phyloP scores from a whole-genome alignment of 495 filamentous ascomycete species.

The Penicillium nucicola region DNA sequence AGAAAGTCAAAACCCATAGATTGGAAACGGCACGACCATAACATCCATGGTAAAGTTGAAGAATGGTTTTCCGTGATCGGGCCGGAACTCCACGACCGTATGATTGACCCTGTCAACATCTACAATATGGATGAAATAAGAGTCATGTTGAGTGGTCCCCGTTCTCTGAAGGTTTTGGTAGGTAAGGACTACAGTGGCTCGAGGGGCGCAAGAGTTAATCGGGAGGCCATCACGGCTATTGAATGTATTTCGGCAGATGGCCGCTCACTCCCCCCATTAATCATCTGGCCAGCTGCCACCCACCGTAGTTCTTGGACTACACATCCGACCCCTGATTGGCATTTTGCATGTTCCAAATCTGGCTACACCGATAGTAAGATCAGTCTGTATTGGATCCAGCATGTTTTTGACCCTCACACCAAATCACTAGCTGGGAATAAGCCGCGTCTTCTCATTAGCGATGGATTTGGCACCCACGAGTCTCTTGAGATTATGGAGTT shows the following conservation, averaged over 20 bases:
- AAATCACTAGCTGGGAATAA: conserved; percentile 15
- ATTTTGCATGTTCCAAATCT: conserved; percentile 24
- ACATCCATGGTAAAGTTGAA: too few relatives aligned
- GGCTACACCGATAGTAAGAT: conserved; percentile 32
- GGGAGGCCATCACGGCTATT: conserved; percentile 26
- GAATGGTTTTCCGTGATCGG: too few relatives aligned
- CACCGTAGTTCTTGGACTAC: conserved; percentile 21
- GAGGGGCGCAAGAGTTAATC: conserved; percentile 25
- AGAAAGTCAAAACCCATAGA: too few relatives aligned
- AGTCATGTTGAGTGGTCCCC: conserved; percentile 34
- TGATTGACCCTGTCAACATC: conserved; percentile 22
- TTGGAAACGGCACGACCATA: too few relatives aligned
- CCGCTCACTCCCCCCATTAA: conserved; percentile 23
- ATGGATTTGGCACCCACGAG: conserved; percentile 26
- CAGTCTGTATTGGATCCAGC: conserved; percentile 32
- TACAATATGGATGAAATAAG: conserved; percentile 33
- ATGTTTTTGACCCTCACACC: conserved; percentile 31
- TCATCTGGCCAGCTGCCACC: conserved; percentile 37
- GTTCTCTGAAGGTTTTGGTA: conserved; percentile 36
- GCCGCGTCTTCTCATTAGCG: conserved; percentile 23
- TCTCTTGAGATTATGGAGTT: conserved; percentile 25
- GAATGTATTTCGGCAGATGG: conserved; percentile 29
- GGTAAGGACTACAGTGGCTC: conserved; percentile 32
- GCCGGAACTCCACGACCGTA: too few relatives aligned
- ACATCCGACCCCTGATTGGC: conserved; percentile 28